Percentiles rank a stretch among this genome's conserved stretches.
These are phyloP conservation scores for Penicillium parvum DNA, from an alignment of 495 filamentous ascomycete genomes.

Conservation along the genomic window DNA sequence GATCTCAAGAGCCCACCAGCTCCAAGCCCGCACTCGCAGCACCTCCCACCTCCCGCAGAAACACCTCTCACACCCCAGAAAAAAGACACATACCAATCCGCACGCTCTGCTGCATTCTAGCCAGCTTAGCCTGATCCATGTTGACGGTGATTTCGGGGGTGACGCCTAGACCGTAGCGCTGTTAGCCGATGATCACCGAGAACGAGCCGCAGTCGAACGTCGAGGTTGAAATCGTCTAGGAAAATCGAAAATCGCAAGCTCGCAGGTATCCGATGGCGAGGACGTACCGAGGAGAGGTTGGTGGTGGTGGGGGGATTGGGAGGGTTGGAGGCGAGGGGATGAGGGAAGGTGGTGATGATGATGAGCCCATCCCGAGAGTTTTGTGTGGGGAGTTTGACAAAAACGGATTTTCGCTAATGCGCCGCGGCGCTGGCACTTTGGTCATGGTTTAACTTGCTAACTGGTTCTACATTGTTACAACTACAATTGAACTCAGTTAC, in stretches of 20 bases:
- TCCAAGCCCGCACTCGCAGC: not conserved
- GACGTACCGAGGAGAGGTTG: slow-evolving; percentile 12
- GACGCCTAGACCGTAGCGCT: slow-evolving; percentile 16
- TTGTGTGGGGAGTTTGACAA: slow-evolving; percentile 24
- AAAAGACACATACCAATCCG: slow-evolving; percentile 48
- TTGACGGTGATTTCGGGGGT: slow-evolving; percentile 31
- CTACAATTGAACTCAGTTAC: too few species aligned
- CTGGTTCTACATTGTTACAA: too few species aligned
- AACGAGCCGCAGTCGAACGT: not conserved
- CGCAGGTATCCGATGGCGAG: too few species aligned
- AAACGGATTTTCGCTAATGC: slow-evolving; percentile 29
- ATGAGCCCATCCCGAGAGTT: slow-evolving; percentile 17
- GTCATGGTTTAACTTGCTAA: too few species aligned
- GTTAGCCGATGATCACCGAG: slow-evolving; percentile 14
- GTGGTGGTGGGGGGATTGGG: slow-evolving; percentile 9
- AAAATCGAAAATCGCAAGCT: too few species aligned
- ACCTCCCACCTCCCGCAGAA: too few species aligned
- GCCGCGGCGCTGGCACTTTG: slow-evolving; percentile 5
- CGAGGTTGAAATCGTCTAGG: not conserved
- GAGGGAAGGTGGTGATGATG: slow-evolving; percentile 19
- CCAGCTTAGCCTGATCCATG: slow-evolving; percentile 57
- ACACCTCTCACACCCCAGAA: not conserved
- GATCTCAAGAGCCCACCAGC: not conserved
- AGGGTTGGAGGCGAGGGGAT: slow-evolving; percentile 7
- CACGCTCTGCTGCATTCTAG: slow-evolving; percentile 52